These are phyloP conservation scores for Candida dajiaensis DNA, from an alignment of 805 yeast species.

Conservation along the genomic window DNA sequence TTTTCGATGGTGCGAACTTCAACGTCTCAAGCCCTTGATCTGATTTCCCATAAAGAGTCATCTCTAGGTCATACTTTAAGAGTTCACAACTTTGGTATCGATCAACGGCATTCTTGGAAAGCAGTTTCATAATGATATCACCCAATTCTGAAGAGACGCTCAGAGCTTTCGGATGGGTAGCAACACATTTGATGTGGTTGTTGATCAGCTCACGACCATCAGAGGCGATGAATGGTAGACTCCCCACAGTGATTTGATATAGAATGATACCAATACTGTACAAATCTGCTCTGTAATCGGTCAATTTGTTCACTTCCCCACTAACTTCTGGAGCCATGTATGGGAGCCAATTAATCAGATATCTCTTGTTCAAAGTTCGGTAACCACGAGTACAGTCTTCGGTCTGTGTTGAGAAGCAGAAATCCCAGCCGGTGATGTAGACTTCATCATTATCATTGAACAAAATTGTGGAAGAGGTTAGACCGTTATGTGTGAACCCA, in stretches of 20 bases:
- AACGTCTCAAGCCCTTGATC: background rate
- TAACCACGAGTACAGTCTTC: slow-evolving; percentile 39
- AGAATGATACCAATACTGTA: slow-evolving; percentile 45
- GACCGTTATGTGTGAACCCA: slow-evolving; percentile 43
- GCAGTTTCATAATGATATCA: slow-evolving; percentile 34
- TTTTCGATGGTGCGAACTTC: slow-evolving; percentile 22
- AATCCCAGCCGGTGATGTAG: slow-evolving; percentile 43
- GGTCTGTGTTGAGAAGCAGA: slow-evolving; percentile 33
- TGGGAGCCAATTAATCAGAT: slow-evolving; percentile 35
- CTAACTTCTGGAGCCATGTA: slow-evolving; percentile 47
- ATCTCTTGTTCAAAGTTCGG: slow-evolving; percentile 34
- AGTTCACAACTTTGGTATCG: slow-evolving; percentile 32
- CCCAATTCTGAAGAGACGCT: slow-evolving; percentile 27
- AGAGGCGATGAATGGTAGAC: slow-evolving; percentile 36
- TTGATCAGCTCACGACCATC: slow-evolving; percentile 33
- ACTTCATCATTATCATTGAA: slow-evolving; percentile 31
- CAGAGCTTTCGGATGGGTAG: slow-evolving; percentile 31
- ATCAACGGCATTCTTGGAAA: slow-evolving; percentile 34
- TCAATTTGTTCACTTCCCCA: slow-evolving; percentile 31
- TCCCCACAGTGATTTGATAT: slow-evolving; percentile 42
- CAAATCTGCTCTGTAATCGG: slow-evolving; percentile 43
- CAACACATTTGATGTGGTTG: slow-evolving; percentile 35
- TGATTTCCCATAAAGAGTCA: slow-evolving; percentile 3
- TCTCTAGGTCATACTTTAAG: slow-evolving; percentile 32
- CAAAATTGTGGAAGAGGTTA: slow-evolving; percentile 34